Percentiles rank a stretch among this genome's conserved stretches.
Evolutionary conservation across 768 basidiomycete species (phyloP).

Genomic region (Pleurotus platypus): DNA sequence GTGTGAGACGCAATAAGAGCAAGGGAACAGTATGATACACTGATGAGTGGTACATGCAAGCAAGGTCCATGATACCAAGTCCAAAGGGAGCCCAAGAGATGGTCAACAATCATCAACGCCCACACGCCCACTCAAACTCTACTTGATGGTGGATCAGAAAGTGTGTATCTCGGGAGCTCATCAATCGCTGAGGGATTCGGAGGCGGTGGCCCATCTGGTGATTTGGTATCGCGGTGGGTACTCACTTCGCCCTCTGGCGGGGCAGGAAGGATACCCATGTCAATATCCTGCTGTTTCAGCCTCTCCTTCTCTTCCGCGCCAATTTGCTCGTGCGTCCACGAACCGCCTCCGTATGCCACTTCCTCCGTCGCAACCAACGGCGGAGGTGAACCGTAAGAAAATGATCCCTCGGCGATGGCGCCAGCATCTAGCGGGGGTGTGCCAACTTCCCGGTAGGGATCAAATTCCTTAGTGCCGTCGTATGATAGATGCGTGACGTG

Average conservation of each 20-base stretch:
- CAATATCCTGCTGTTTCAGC: constrained; percentile 4
- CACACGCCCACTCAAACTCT: background rate
- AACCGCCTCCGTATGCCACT: constrained; percentile 30
- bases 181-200: background rate
- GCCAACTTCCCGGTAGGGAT: constrained; percentile 35
- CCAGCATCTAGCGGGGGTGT: constrained; percentile 5
- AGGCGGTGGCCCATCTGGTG: background rate
- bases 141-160: background rate
- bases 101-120: background rate
- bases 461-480: constrained; percentile 24
- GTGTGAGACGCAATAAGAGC: too few species aligned
- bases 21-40: too few species aligned
- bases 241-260: background rate
- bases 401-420: constrained; percentile 4
- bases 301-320: constrained; percentile 27
- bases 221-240: background rate
- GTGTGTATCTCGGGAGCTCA: constrained; percentile 1
- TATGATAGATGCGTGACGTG: constrained; percentile 3
- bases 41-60: too few species aligned
- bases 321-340: constrained; percentile 31
- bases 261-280: constrained; percentile 2
- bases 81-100: too few species aligned
- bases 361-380: constrained; percentile 19
- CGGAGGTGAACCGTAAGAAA: constrained; percentile 11
- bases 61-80: too few species aligned